These are phyloP conservation scores for Martiniozyma asiatica DNA, from an alignment of 1,139 yeast genomes.

Conservation along the genomic window DNA sequence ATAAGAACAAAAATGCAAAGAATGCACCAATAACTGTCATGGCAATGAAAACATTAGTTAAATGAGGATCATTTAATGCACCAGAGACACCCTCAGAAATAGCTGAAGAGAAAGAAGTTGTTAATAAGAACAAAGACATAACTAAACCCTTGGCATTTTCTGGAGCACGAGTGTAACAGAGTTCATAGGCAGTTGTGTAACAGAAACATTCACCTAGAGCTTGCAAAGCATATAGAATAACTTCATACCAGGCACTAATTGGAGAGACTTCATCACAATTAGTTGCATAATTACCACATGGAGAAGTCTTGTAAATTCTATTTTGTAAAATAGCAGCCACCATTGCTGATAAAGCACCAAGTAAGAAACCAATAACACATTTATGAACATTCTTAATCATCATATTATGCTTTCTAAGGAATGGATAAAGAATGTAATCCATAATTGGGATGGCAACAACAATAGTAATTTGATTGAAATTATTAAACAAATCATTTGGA, in stretches of 20 bases:
- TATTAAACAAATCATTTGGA: slow-evolving; percentile 59
- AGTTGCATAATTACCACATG: slow-evolving; percentile 57
- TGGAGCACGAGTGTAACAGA: slow-evolving; percentile 62
- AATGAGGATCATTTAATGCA: slow-evolving; percentile 41
- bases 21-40: slow-evolving; percentile 35
- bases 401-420: slow-evolving; percentile 39
- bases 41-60: slow-evolving; percentile 44
- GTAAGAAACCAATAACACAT: slow-evolving; percentile 61
- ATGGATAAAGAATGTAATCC: slow-evolving; percentile 44
- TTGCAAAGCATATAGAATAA: slow-evolving; percentile 37
- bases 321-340: slow-evolving; percentile 78
- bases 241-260: slow-evolving; percentile 44
- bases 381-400: slow-evolving; percentile 23
- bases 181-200: slow-evolving; percentile 52
- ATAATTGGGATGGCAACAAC: slow-evolving; percentile 52
- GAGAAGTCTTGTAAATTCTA: slow-evolving; percentile 61
- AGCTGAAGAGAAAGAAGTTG: slow-evolving; percentile 48
- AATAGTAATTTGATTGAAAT: slow-evolving; percentile 55
- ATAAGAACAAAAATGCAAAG: slow-evolving; percentile 31
- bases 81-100: slow-evolving; percentile 43
- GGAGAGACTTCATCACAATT: slow-evolving; percentile 34
- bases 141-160: slow-evolving; percentile 56
- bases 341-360: slow-evolving; percentile 58
- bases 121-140: slow-evolving; percentile 56
- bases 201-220: slow-evolving; percentile 64